A percentile compares a stretch with the other conserved stretches of the same genome.
These are phyloP conservation scores for Graphilbum sp. DNA, from an alignment of 2,329 filamentous ascomycete genomes.

Conservation along the genomic window DNA sequence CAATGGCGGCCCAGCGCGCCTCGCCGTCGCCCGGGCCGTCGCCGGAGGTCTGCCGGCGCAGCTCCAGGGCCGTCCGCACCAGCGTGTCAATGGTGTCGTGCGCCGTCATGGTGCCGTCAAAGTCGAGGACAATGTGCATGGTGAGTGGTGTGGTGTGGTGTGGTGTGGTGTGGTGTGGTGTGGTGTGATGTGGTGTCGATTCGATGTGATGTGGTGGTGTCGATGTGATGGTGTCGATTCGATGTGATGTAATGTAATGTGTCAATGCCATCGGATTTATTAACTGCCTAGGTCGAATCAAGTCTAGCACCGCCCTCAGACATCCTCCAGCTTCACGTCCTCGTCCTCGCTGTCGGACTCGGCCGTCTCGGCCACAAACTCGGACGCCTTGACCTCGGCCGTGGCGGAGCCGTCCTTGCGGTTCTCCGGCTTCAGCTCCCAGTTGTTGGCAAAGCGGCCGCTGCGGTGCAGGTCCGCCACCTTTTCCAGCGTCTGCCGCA, in stretches of 20 bases:
- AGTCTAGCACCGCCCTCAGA: too few relatives aligned
- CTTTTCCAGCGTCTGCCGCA: conserved; percentile 70
- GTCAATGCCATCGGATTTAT: too few relatives aligned
- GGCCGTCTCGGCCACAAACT: conserved; percentile 22
- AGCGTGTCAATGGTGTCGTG: conserved; percentile 35
- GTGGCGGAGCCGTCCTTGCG: conserved; percentile 31
- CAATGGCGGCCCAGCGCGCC: conserved; percentile 26
- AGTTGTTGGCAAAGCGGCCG: conserved; percentile 72
- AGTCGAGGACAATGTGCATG: conserved; percentile 37
- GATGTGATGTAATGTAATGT: too few relatives aligned
- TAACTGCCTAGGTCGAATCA: too few relatives aligned
- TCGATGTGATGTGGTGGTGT: too few relatives aligned
- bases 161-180: too few relatives aligned
- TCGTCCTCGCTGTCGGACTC: conserved; percentile 42
- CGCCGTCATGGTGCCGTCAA: conserved; percentile 42
- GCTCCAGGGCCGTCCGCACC: conserved; percentile 24
- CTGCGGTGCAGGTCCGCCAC: conserved; percentile 70
- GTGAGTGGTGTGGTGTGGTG: neutral
- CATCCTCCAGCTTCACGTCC: conserved; percentile 65
- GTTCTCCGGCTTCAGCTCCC: conserved; percentile 62
- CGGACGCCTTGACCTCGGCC: conserved; percentile 33
- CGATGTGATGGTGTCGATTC: too few relatives aligned
- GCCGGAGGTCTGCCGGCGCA: conserved; percentile 7
- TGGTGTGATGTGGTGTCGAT: too few relatives aligned
- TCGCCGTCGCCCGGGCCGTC: conserved; percentile 12